Percentiles rank a stretch among this genome's conserved stretches.
Conservation (phyloP, 2,329 filamentous ascomycete species). For the Madurella mycetomatis region DNA sequence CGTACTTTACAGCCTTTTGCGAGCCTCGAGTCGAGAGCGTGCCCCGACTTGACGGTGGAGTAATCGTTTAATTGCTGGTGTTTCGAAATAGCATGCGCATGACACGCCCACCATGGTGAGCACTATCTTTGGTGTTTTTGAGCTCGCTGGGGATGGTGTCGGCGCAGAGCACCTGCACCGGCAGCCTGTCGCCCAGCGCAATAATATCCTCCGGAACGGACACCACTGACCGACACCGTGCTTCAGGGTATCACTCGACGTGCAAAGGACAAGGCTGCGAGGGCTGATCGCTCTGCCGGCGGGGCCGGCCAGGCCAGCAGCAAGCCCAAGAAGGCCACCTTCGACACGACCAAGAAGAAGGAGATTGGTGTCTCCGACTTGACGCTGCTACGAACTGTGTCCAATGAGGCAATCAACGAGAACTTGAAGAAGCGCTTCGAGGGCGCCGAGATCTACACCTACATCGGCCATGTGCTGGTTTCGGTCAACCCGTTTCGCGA, state of each 20-base stretch:
- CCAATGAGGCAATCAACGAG: conserved; percentile 98
- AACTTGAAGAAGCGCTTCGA: conserved; percentile 98
- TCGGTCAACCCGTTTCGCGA: conserved; percentile 98
- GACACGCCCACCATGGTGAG: conserved; percentile 25
- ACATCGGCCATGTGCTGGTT: conserved; percentile 98
- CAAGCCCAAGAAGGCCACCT: conserved; percentile 91
- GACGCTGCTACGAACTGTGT: conserved; percentile 96
- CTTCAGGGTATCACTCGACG: conserved; percentile 47
- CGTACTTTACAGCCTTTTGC: neutral
- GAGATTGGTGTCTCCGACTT: conserved; percentile 97
- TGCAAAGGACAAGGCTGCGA: conserved; percentile 44
- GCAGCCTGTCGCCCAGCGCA: neutral
- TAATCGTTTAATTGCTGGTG: conserved; percentile 10
- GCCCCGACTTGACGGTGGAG: neutral
- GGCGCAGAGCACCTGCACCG: neutral
- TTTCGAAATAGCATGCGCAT: conserved; percentile 17
- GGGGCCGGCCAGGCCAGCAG: conserved; percentile 39
- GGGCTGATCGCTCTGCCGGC: conserved; percentile 39
- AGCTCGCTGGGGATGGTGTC: neutral
- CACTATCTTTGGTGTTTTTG: neutral
- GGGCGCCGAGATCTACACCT: conserved; percentile 97
- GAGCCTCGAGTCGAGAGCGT: neutral
- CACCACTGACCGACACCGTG: conserved; percentile 12
- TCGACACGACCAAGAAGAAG: conserved; percentile 97
- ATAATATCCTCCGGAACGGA: neutral